Conservation (phyloP, 2,329 filamentous ascomycete species). For the Keithomyces neogunnii region DNA sequence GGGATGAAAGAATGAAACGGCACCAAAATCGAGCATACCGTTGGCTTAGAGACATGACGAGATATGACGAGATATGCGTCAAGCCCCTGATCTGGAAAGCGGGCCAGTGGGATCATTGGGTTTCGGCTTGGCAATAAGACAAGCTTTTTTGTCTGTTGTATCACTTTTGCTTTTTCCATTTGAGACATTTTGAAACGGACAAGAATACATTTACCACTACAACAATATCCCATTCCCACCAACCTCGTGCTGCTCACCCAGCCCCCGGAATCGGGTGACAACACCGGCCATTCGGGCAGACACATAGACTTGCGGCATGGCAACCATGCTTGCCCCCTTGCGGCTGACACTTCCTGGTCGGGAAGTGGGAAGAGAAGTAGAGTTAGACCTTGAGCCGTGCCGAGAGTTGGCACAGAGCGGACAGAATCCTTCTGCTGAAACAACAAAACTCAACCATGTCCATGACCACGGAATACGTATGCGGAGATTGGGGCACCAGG, state of each 20-base stretch:
- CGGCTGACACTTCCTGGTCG: slow-evolving; percentile 5
- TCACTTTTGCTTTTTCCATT: no score
- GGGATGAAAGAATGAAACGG: not conserved
- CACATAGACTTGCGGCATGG: no score
- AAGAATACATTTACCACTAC: no score
- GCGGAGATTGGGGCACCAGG: not conserved
- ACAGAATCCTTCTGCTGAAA: no score
- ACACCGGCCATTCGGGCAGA: not conserved
- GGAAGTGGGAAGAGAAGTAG: slow-evolving; percentile 2
- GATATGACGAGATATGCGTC: not conserved
- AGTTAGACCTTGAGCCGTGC: not conserved
- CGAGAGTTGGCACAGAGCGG: not conserved
- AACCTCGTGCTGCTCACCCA: no score
- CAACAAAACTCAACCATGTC: no score
- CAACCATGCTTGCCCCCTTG: not conserved
- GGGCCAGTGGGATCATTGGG: not conserved
- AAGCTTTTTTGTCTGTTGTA: not conserved
- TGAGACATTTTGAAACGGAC: no score
- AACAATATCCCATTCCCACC: no score
- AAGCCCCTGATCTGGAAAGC: not conserved
- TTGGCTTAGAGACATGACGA: not conserved
- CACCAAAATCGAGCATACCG: no score
- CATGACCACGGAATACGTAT: no score
- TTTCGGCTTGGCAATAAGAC: not conserved
- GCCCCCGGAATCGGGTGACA: no score